A percentile compares a stretch with the other conserved stretches of the same genome.
Conservation (phyloP, 2,329 filamentous ascomycete genomes). For the Pseudogymnoascus sp. region DNA sequence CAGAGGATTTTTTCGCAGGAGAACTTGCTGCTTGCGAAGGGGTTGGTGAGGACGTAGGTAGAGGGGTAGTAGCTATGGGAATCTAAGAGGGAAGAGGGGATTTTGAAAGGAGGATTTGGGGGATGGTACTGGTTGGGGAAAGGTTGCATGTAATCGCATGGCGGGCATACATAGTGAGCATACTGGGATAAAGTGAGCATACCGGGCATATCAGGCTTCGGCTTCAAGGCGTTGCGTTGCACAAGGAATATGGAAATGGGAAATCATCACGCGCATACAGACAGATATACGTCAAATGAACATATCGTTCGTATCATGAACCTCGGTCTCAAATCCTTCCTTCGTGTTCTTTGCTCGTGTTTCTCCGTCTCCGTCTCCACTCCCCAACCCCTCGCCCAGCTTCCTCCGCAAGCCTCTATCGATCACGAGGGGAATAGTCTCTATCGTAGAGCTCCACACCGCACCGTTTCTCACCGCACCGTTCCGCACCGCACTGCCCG, state of each 20-base stretch:
- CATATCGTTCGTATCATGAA: background rate
- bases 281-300: background rate
- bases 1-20: constrained; percentile 54
- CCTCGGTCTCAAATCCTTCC: background rate
- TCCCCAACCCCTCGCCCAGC: background rate
- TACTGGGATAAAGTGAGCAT: constrained; percentile 4
- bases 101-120: background rate
- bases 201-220: background rate
- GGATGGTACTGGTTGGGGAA: background rate
- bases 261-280: background rate
- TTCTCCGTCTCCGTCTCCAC: background rate
- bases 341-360: background rate
- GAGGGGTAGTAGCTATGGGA: too few species aligned
- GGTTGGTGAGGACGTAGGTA: background rate
- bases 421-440: background rate
- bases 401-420: background rate
- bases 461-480: background rate
- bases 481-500: too few species aligned
- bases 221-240: background rate
- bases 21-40: constrained; percentile 6
- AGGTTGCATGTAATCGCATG: background rate
- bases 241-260: background rate
- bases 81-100: background rate
- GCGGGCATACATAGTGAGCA: constrained; percentile 6
- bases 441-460: background rate